Evolutionary conservation across 108 stramenopile species (phyloP).

Genomic region (Mayamaea pseudoterrestris): DNA sequence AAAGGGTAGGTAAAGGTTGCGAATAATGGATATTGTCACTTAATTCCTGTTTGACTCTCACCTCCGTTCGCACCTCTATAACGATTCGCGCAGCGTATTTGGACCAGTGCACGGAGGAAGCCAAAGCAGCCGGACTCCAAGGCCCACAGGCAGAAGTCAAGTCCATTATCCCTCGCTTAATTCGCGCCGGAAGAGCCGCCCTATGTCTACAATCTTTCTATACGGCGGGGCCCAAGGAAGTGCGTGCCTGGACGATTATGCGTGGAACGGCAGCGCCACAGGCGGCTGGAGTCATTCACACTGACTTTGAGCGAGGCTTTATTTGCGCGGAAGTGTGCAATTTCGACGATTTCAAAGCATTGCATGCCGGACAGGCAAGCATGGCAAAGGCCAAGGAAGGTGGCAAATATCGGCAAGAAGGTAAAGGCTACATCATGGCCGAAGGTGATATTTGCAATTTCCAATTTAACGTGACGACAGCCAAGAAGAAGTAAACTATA

Average conservation of each 20-base stretch:
- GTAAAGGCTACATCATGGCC: conserved; percentile 90
- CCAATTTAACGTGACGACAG: conserved; percentile 75
- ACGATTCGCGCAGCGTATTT: conserved; percentile 48
- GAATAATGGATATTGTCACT: neutral
- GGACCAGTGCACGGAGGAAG: conserved; percentile 68
- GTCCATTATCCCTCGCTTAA: conserved; percentile 89
- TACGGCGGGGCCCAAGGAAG: conserved; percentile 98
- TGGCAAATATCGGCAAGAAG: conserved; percentile 97
- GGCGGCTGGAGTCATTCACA: conserved; percentile 98
- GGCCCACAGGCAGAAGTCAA: conserved; percentile 81
- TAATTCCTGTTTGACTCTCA: conserved; percentile 2
- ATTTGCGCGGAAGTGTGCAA: conserved; percentile 97
- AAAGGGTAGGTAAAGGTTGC: conserved; percentile 30
- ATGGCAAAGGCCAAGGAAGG: conserved; percentile 97
- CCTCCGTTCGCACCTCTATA: neutral
- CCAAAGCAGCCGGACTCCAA: conserved; percentile 67
- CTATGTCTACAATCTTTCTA: conserved; percentile 96
- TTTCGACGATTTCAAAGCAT: conserved; percentile 94
- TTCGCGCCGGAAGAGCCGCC: conserved; percentile 89
- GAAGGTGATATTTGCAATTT: conserved; percentile 83
- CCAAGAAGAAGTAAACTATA: conserved; percentile 67
- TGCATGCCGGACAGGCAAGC: conserved; percentile 76
- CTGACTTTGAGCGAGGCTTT: conserved; percentile 99
- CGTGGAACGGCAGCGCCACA: conserved; percentile 85
- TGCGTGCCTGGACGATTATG: conserved; percentile 98